Evolutionary conservation across 371 early-diverging fungal species (phyloP), one percentile per base, ranked within the genome.

Genomic region (Thermomucor indicae-seudaticae): DNA sequence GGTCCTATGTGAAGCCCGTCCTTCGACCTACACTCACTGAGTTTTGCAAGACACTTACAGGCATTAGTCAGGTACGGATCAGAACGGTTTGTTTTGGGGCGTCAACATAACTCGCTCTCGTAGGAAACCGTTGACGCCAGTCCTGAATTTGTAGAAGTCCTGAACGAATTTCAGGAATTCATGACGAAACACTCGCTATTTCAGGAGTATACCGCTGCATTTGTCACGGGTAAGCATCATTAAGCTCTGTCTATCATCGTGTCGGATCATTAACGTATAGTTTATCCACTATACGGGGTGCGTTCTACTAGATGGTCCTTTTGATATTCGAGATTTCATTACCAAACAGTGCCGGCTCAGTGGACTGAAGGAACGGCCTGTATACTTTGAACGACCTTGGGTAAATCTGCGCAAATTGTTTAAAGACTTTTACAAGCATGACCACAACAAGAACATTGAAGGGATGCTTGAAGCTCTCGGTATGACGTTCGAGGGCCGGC

Each of bases 311-410:
- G 89, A 88, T 62, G 91, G 92, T 0, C 89, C 89, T 0, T 91
- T 84, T 76, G 93, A 92, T 60, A 80, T 91, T 40, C 84, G 88
- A 3, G 87, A 89, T 50, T 92, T 90, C 63, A 70, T 90, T 19
- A 70, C 76, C 23, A 88, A 89, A 51, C 82, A 84, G 53, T 79
- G 81, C 37, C 45, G 38, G 0, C 71, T 72, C 35, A 81, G 83
- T 20, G 45, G 62, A 10, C 64, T 79, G 47, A 60, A 65, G 22
- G 40, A 43, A n/a, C 72, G 75, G 32, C 81, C 80, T 0, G 43
- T 42, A 0, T 80, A 76, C 49, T 74, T 82, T 67, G 55, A 60
- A 20, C 43, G 65, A 50, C 69, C 86, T 51, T 88, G 84, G 80
- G 64, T 84, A 25, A 86, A 88, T 50, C 58, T 89, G 37, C 65